These are phyloP conservation scores for Rubia yunnanensis DNA, from an alignment of 257 asterid species.

Conservation along the genomic window DNA sequence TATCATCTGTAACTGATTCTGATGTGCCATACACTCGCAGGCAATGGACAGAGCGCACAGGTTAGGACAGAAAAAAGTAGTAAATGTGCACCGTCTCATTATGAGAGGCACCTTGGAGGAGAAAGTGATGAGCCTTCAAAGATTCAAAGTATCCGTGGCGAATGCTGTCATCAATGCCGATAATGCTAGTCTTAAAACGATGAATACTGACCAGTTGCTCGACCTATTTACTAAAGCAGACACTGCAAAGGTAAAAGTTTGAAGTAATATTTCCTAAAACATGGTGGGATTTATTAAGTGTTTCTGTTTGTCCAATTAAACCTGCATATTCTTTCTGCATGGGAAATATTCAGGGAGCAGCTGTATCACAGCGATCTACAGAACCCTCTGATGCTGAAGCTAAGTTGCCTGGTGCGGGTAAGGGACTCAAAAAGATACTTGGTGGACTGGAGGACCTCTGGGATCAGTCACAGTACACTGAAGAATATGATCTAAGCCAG, in stretches of 20 bases:
- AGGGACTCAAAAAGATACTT: constrained; percentile 83
- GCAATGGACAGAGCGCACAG: constrained; percentile 99
- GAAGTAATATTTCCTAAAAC: not conserved
- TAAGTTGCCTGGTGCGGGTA: constrained; percentile 46
- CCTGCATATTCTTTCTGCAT: not conserved
- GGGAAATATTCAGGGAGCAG: constrained; percentile 45
- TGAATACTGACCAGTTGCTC: constrained; percentile 95
- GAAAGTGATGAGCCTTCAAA: constrained; percentile 99
- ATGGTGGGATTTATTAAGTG: not conserved
- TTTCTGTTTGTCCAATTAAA: not conserved
- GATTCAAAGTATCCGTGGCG: constrained; percentile 91
- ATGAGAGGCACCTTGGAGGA: constrained; percentile 99
- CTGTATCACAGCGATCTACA: constrained; percentile 26
- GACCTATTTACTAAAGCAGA: constrained; percentile 93
- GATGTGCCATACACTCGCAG: constrained; percentile 32
- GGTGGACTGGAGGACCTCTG: constrained; percentile 98
- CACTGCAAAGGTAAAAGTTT: constrained; percentile 52
- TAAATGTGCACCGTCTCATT: constrained; percentile 90
- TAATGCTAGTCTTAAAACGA: constrained; percentile 87
- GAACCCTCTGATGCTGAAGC: constrained; percentile 41
- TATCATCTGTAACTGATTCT: not conserved
- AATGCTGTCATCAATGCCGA: constrained; percentile 93
- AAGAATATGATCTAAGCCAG: constrained; percentile 78
- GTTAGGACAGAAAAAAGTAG: constrained; percentile 92
- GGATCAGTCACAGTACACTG: constrained; percentile 98